phyloP scores from a whole-genome alignment of 2,329 filamentous ascomycete species.

The Sarocladiaceae sp. region DNA sequence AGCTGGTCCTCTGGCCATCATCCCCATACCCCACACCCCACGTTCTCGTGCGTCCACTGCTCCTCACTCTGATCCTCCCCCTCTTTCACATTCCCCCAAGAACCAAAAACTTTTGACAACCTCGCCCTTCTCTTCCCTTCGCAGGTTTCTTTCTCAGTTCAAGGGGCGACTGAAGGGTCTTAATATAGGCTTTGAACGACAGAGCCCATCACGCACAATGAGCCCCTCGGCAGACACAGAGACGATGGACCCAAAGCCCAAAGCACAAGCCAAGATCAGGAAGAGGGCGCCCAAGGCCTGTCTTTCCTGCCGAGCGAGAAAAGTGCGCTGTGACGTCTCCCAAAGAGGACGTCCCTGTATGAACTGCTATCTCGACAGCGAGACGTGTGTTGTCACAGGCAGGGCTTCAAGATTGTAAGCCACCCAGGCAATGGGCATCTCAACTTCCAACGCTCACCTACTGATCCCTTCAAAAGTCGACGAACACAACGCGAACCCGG shows the following conservation, averaged over 20 bases:
- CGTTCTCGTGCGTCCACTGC: constrained; percentile 14
- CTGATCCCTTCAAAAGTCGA: constrained; percentile 17
- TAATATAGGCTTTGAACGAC: too few species aligned
- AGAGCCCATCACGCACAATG: constrained; percentile 9
- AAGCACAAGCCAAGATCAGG: constrained; percentile 28
- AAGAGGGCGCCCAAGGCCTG: constrained; percentile 45
- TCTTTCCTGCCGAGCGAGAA: constrained; percentile 43
- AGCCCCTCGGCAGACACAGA: constrained; percentile 15
- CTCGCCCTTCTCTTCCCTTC: not conserved
- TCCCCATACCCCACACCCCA: constrained; percentile 18
- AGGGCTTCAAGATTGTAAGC: constrained; percentile 34
- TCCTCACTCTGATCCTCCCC: constrained; percentile 10
- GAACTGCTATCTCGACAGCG: constrained; percentile 45
- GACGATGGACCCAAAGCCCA: constrained; percentile 22
- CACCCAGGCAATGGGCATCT: not conserved
- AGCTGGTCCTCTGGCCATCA: not conserved
- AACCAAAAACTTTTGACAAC: constrained; percentile 1
- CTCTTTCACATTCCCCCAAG: constrained; percentile 10
- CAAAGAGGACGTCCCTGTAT: constrained; percentile 43
- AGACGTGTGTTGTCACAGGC: constrained; percentile 34
- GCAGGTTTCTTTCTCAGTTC: not conserved
- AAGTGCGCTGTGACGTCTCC: constrained; percentile 44
- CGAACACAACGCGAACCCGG: constrained; percentile 21
- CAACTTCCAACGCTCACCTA: not conserved
- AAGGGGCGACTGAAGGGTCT: too few species aligned